A percentile compares a stretch with the other conserved stretches of the same genome.
These are phyloP conservation scores for Dacryopinax spathularia DNA, from an alignment of 768 basidiomycete species.

Conservation along the genomic window DNA sequence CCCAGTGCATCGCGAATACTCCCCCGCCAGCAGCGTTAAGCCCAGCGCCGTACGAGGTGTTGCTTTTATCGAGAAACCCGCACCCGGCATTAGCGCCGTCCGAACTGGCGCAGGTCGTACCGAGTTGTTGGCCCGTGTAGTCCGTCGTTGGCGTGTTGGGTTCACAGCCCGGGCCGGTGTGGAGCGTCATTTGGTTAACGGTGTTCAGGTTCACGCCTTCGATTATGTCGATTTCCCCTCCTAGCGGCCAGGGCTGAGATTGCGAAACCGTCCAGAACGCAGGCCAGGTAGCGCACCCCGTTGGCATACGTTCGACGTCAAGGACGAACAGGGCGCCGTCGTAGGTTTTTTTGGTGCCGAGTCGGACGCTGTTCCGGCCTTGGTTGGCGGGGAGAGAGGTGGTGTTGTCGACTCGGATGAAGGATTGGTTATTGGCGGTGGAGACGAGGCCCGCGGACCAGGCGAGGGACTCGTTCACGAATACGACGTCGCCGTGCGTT, in stretches of 20 bases:
- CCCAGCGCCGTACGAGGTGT: slow-evolving; percentile 28
- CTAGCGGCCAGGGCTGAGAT: slow-evolving; percentile 37
- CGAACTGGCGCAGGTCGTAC: slow-evolving; percentile 23
- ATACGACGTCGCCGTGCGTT: neutral
- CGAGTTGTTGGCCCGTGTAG: slow-evolving; percentile 21
- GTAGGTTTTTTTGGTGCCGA: slow-evolving; percentile 21
- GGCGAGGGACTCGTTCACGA: neutral
- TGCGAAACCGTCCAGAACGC: slow-evolving; percentile 20
- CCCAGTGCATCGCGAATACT: slow-evolving; percentile 31
- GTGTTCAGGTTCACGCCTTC: slow-evolving; percentile 32
- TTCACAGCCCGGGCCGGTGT: slow-evolving; percentile 27
- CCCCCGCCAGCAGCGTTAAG: slow-evolving; percentile 35
- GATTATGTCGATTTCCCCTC: slow-evolving; percentile 29
- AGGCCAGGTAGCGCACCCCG: slow-evolving; percentile 14
- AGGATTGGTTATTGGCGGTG: neutral
- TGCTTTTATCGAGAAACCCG: slow-evolving; percentile 24
- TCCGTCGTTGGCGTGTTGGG: slow-evolving; percentile 20
- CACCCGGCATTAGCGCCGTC: slow-evolving; percentile 29
- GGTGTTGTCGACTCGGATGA: slow-evolving; percentile 20
- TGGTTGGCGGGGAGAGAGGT: slow-evolving; percentile 21
- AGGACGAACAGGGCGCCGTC: slow-evolving; percentile 22
- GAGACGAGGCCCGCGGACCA: neutral
- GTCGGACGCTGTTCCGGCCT: slow-evolving; percentile 22
- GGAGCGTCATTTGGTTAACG: slow-evolving; percentile 33
- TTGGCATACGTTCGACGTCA: slow-evolving; percentile 12